These are phyloP conservation scores for Spergularia bocconei DNA, from an alignment of 148 eudicot species.

Conservation along the genomic window DNA sequence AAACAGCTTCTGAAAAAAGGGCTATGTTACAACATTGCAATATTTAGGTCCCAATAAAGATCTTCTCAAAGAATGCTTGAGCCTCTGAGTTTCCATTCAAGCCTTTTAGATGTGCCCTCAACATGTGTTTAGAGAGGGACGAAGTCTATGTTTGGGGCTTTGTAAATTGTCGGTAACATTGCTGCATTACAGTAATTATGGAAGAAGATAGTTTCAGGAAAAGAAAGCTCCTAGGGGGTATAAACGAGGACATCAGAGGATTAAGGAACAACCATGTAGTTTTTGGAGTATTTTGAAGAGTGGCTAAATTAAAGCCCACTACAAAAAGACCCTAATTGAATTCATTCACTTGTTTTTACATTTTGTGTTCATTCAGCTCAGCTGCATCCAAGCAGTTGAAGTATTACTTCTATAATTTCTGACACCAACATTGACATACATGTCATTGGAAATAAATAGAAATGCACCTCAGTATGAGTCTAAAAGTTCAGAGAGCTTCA, in stretches of 20 bases:
- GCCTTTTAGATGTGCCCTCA: not conserved
- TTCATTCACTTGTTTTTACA: not conserved
- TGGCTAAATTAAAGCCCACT: not conserved
- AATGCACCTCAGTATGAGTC: not conserved
- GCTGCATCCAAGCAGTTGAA: not conserved
- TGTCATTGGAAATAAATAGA: not conserved
- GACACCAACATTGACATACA: too few relatives aligned
- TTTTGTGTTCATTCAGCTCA: not conserved
- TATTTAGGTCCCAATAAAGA: not conserved
- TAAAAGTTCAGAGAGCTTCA: not conserved
- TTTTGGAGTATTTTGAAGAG: not conserved
- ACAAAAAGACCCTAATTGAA: not conserved
- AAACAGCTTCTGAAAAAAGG: not conserved
- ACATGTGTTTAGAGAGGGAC: not conserved
- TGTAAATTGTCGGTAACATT: too few relatives aligned
- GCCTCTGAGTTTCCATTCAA: not conserved
- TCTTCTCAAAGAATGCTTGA: not conserved
- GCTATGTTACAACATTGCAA: not conserved
- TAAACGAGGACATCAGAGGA: not conserved
- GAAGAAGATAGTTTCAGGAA: not conserved
- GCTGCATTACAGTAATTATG: not conserved
- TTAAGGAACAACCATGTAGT: not conserved
- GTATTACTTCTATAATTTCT: too few relatives aligned
- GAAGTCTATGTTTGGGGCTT: too few relatives aligned
- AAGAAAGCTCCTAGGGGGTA: not conserved